phyloP scores from a whole-genome alignment of 2,329 filamentous ascomycete genomes.

The Pseudogymnoascus sp. region DNA sequence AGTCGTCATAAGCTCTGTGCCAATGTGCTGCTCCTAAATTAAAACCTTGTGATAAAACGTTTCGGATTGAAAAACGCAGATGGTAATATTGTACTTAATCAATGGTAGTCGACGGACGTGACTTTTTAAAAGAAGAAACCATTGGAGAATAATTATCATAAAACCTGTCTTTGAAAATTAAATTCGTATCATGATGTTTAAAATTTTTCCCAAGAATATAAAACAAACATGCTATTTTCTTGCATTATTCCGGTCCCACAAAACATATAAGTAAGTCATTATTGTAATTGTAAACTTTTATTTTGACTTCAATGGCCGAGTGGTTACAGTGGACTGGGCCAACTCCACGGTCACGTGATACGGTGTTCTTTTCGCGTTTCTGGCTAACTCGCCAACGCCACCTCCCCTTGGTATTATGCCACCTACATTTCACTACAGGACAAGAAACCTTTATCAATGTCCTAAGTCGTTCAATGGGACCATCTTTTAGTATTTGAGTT shows the following conservation, averaged over 20 bases:
- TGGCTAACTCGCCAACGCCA: not conserved
- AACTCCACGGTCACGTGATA: not conserved
- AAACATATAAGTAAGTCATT: not conserved
- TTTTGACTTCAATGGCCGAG: not conserved
- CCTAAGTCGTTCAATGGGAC: not conserved
- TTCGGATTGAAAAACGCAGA: not conserved
- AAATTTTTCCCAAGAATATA: not conserved
- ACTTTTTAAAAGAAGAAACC: not conserved
- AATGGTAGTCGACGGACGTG: not conserved
- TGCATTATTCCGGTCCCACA: not conserved
- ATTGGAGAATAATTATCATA: not conserved
- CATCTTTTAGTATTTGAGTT: not conserved
- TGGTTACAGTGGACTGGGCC: not conserved
- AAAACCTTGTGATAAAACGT: not conserved
- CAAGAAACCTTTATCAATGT: not conserved
- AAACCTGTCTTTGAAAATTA: not conserved
- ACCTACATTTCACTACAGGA: not conserved
- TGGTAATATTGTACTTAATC: not conserved
- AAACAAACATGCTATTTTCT: not conserved
- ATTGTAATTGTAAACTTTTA: not conserved
- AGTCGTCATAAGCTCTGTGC: not conserved
- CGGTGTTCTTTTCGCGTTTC: not conserved
- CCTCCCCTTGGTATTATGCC: not conserved
- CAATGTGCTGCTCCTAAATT: not conserved
- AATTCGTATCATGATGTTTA: not conserved